Base-by-base conservation (phyloP, 179 eudicot genomes). In the Beta corolliflora region DNA sequence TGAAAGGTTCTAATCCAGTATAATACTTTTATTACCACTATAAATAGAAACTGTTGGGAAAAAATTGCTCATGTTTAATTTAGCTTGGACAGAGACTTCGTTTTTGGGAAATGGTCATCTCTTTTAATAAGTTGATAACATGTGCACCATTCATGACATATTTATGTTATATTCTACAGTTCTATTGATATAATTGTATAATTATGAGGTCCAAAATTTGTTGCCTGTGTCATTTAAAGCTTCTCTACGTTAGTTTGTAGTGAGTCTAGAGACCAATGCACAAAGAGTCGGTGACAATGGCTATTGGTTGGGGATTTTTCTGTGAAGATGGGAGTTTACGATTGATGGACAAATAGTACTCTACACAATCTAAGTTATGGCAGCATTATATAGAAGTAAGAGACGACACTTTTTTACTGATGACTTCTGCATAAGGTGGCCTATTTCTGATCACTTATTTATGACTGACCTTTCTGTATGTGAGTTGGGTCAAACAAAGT, bases 361-460 rank as follows among this genome's bases (percentile, higher is more conserved):
- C 58, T n/a, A 71, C 56, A 71, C 19, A 74, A 31, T 25, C 64
- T 74, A 53, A 75, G 78, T 58, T 58, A 73, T 36, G 66, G 14
- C 66, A 75, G 66, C 18, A 16, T 9, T 16, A 75, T 7, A 16
- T 36, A 13, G 7, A 9, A 13, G 14, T 1, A 74, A 15, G 65
- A 74, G 8, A 5, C 50, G 8, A 5, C 50, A 56, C 15, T 73
- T 54, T 54, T 23, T 25, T 73, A 73, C 76, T 73, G 45, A 25
- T 25, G 41, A 54, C 5, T 54, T 2, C 54, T 53, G 44, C 45
- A 7, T 16, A 10, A 41, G 16, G 16, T 18, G 46, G 19, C 25
- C 12, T 71, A 6, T 4, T 53, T 8, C 14, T 31, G 5, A 54
- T 29, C 15, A 36, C 53, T 15, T 23, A 50, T 12, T 50, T 25